These are phyloP conservation scores for Rhizoclosmatium globosum DNA, from an alignment of 192 early-diverging fungal species.

Conservation along the genomic window DNA sequence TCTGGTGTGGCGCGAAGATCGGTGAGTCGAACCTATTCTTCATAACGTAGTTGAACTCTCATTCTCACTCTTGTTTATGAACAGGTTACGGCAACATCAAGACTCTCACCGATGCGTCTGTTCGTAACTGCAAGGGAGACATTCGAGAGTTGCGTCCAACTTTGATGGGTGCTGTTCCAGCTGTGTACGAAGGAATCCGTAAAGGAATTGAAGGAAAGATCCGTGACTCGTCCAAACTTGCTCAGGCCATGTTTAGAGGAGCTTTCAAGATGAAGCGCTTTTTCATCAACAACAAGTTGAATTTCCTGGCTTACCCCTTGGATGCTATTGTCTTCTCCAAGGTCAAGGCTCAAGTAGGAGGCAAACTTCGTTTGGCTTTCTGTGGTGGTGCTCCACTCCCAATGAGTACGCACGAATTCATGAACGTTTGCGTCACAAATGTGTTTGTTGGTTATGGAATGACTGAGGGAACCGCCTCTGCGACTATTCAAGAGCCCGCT, in stretches of 20 bases:
- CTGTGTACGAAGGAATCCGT: slow-evolving; percentile 84
- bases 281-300: slow-evolving; percentile 66
- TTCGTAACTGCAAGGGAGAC: slow-evolving; percentile 74
- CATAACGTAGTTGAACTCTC: too few relatives aligned
- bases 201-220: slow-evolving; percentile 81
- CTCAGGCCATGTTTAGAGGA: slow-evolving; percentile 77
- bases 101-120: slow-evolving; percentile 70
- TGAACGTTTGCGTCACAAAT: slow-evolving; percentile 79
- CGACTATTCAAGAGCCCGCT: slow-evolving; percentile 58
- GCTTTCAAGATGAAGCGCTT: slow-evolving; percentile 79
- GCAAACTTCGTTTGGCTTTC: slow-evolving; percentile 79
- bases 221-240: slow-evolving; percentile 53
- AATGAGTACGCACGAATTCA: slow-evolving; percentile 82
- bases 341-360: slow-evolving; percentile 85
- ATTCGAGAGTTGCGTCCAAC: slow-evolving; percentile 72
- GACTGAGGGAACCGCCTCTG: slow-evolving; percentile 76
- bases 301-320: slow-evolving; percentile 70
- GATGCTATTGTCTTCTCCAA: slow-evolving; percentile 85
- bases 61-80: too few relatives aligned
- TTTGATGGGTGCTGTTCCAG: slow-evolving; percentile 74
- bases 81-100: slow-evolving; percentile 31
- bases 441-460: slow-evolving; percentile 89
- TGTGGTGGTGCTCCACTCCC: slow-evolving; percentile 92
- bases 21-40: background rate
- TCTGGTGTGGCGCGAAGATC: slow-evolving; percentile 82